Conservation (phyloP, 1,284 basidiomycete genomes). For the Ustanciosporium gigantosporum region DNA sequence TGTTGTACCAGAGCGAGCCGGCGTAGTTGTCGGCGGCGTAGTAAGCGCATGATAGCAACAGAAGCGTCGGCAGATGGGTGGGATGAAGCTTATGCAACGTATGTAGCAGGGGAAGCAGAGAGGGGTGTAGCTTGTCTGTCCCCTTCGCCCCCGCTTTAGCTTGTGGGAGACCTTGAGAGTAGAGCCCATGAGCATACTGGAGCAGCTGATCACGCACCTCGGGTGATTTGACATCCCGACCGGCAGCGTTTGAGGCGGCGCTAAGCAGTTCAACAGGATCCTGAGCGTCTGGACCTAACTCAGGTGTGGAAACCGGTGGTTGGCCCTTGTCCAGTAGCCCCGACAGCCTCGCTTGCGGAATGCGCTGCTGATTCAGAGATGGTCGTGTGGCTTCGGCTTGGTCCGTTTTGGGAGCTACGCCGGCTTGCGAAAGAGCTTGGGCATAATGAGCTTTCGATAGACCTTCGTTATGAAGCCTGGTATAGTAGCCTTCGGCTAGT, state of each 20-base stretch:
- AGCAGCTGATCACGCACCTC: slow-evolving; percentile 55
- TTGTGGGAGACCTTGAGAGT: slow-evolving; percentile 34
- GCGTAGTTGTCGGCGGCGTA: slow-evolving; percentile 49
- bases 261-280: slow-evolving; percentile 50
- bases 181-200: slow-evolving; percentile 55
- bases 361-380: too few relatives aligned
- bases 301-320: slow-evolving; percentile 27
- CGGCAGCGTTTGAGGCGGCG: slow-evolving; percentile 42
- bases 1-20: slow-evolving; percentile 61
- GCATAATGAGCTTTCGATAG: slow-evolving; percentile 26
- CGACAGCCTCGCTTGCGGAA: background rate
- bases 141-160: slow-evolving; percentile 10
- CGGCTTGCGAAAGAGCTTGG: background rate
- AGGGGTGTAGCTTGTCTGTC: slow-evolving; percentile 46
- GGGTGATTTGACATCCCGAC: slow-evolving; percentile 36
- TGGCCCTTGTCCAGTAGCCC: background rate
- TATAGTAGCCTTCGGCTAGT: slow-evolving; percentile 52
- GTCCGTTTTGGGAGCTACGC: background rate
- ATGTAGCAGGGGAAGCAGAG: slow-evolving; percentile 53
- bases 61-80: slow-evolving; percentile 48
- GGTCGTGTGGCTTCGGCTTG: too few relatives aligned
- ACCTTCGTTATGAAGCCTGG: slow-evolving; percentile 44
- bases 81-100: slow-evolving; percentile 53
- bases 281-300: slow-evolving; percentile 22
- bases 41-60: slow-evolving; percentile 57